Percentiles rank a stretch among this genome's conserved stretches.
Evolutionary conservation across 1,284 basidiomycete species (phyloP).

Genomic region (Malassezia brasiliensis): DNA sequence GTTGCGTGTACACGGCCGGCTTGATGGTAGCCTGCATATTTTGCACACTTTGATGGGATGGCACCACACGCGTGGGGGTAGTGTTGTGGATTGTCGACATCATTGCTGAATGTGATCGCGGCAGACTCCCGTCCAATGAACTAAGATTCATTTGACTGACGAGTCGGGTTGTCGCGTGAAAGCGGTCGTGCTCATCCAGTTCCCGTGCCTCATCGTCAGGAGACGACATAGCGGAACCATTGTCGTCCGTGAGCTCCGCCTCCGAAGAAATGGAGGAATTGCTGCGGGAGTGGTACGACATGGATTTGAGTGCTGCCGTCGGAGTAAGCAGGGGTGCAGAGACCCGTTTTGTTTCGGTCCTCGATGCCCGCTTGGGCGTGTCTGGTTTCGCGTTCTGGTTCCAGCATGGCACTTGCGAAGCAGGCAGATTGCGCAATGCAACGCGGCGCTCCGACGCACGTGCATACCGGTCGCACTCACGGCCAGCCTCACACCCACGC

Average conservation of each 20-base stretch:
- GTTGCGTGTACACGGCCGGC: not conserved
- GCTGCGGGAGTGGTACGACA: constrained; percentile 17
- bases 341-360: not conserved
- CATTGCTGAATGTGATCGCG: constrained; percentile 15
- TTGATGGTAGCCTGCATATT: not conserved
- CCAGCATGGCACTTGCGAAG: constrained; percentile 42
- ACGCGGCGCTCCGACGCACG: constrained; percentile 43
- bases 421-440: constrained; percentile 37
- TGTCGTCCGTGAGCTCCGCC: constrained; percentile 45
- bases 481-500: constrained; percentile 41
- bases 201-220: constrained; percentile 38
- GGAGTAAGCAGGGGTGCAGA: constrained; percentile 13
- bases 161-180: constrained; percentile 19
- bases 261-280: constrained; percentile 33
- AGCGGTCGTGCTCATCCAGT: constrained; percentile 34
- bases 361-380: constrained; percentile 12
- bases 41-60: not conserved
- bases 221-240: constrained; percentile 40
- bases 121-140: constrained; percentile 11
- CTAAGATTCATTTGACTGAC: constrained; percentile 27
- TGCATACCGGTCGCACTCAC: constrained; percentile 41
- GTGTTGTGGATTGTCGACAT: constrained; percentile 19
- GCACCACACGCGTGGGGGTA: constrained; percentile 16
- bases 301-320: constrained; percentile 14
- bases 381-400: constrained; percentile 26